A percentile compares a stretch with the other conserved stretches of the same genome.
These are phyloP conservation scores for Santalum album DNA, from an alignment of 164 flowering plant genomes.

Conservation along the genomic window DNA sequence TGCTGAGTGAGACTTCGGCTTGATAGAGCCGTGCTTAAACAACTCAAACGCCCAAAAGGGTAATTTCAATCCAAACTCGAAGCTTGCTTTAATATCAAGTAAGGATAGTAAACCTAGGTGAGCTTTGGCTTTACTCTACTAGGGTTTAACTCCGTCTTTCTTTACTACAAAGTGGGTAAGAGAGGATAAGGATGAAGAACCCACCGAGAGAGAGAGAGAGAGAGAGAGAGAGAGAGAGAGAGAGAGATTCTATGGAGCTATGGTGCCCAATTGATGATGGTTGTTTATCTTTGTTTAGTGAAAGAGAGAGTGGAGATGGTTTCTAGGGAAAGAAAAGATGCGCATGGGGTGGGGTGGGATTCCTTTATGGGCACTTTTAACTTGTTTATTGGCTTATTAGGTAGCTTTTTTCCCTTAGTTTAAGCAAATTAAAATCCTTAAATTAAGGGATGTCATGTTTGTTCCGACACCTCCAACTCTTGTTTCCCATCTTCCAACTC, in stretches of 20 bases:
- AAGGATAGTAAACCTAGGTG: constrained; percentile 4
- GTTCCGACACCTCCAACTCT: constrained; percentile 38
- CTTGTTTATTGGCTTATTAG: constrained; percentile 14
- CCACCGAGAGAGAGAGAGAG: background rate
- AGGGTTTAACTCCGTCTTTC: constrained; percentile 9
- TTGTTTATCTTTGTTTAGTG: too few species aligned
- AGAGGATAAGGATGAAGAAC: constrained; percentile 32
- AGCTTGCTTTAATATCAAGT: constrained; percentile 8
- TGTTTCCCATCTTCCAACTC: constrained; percentile 47
- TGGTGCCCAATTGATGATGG: too few species aligned
- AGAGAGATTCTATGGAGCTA: too few species aligned
- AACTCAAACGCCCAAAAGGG: too few species aligned
- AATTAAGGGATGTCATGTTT: constrained; percentile 36
- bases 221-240: constrained; percentile 11
- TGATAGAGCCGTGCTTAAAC: too few species aligned
- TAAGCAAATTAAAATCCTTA: too few species aligned
- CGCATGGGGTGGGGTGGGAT: constrained; percentile 29
- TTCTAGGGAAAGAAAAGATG: constrained; percentile 14
- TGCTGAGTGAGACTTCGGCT: too few species aligned
- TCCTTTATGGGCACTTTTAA: constrained; percentile 20
- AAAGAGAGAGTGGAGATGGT: constrained; percentile 9
- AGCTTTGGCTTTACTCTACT: constrained; percentile 8
- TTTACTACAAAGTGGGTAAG: constrained; percentile 9
- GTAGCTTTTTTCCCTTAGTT: background rate
- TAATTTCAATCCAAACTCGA: too few species aligned